These are phyloP conservation scores for Murraya paniculata DNA, from an alignment of 345 rosid species.

Conservation along the genomic window DNA sequence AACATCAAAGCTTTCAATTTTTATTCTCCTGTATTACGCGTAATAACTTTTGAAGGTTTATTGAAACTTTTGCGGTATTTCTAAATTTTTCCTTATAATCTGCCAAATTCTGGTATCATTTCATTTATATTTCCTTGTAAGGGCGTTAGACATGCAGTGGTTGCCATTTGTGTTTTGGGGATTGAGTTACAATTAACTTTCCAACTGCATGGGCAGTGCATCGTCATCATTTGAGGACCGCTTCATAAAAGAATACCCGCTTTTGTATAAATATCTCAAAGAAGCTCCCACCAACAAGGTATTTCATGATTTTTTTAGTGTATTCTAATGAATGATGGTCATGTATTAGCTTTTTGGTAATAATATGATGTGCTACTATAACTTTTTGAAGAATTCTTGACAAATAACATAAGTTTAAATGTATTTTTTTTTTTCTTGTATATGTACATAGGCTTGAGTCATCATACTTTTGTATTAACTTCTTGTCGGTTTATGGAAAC, in stretches of 20 bases:
- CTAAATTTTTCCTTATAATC: not conserved
- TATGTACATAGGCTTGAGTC: not conserved
- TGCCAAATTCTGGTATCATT: not conserved
- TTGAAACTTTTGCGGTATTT: not conserved
- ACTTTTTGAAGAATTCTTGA: not conserved
- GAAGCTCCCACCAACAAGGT: slow-evolving; percentile 74
- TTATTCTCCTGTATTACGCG: not conserved
- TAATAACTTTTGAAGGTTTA: not conserved
- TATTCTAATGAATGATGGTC: not conserved
- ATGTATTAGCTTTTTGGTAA: not conserved
- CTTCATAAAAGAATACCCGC: slow-evolving; percentile 60
- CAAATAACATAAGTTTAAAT: not conserved
- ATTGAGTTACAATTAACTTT: not conserved
- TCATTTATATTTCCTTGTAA: not conserved
- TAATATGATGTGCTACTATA: not conserved
- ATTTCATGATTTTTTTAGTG: slow-evolving; percentile 7
- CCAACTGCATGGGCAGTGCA: slow-evolving; percentile 43
- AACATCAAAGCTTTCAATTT: not conserved
- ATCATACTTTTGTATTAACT: not conserved
- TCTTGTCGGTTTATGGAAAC: not conserved
- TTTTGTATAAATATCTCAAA: slow-evolving; percentile 58
- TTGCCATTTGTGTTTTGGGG: not conserved
- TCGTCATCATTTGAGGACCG: slow-evolving; percentile 70
- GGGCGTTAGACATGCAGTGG: not conserved
- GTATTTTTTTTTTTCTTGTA: not conserved